Evolutionary conservation across 2,329 filamentous ascomycete genomes (phyloP), one percentile per base, ranked within the genome.

Genomic region (Aspergillus vadensis): DNA sequence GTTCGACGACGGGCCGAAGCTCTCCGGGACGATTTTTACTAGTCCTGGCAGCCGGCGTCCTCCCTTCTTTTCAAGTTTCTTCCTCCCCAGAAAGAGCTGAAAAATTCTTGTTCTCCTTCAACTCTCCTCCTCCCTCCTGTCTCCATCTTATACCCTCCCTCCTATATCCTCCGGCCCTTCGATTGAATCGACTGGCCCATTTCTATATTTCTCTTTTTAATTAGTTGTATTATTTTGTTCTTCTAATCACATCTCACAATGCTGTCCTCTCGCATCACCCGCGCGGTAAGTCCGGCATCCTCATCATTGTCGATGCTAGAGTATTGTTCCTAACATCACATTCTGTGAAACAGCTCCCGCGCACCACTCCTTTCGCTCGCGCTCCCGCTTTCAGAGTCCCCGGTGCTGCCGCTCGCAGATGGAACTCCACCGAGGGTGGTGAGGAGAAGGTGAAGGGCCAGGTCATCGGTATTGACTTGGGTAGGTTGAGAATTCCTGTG

Each of bases 391-490:
- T 88, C 77, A 88, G 88, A 81, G 86, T 89, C 71, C 88, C 91
- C 72, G 84, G 84, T 68, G 87, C 90, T 67, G 86, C 87, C 72
- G 91, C 94, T 77, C 87, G 89, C 63, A 73, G 79, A 75, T 79
- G 77, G 77, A 79, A 79, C 72, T 79, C 77, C 19, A 77, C 79
- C 57, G 77, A 79, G 68, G 86, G 86, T 73, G 82, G 82, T 62
- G 82, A 85, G 69, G 85, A 86, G 78, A 97, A 97, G 87, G 91
- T 98, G 63, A 91, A 94, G 83, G 95, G 95, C 76, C 83, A 91
- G 74, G 94, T 98, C 79, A 97, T 98, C 75, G 95, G 95, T 89
- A 97, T 98, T 78, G 94, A 98, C 86, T 83, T 98, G 75, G 94
- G 94, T 89, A 85, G 76, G 86, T 82, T 51, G 19, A 44, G 17